Percentiles rank a stretch among this genome's conserved stretches.
These are phyloP conservation scores for Phytophthora pistaciae DNA, from an alignment of 352 stramenopile genomes.

Conservation along the genomic window DNA sequence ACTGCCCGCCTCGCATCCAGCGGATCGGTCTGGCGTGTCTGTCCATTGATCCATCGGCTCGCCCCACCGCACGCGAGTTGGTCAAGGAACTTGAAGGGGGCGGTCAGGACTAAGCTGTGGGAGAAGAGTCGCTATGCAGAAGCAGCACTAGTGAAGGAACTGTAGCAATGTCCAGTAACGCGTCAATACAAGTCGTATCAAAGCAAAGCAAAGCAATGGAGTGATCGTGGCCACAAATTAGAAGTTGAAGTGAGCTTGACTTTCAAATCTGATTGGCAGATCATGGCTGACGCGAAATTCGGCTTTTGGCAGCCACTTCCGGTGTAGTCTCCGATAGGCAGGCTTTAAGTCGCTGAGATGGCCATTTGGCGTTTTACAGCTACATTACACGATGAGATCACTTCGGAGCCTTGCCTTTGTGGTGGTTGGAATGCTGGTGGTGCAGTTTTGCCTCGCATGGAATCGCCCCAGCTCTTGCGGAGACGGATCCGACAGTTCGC, in stretches of 20 bases:
- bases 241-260: slow-evolving; percentile 28
- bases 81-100: slow-evolving; percentile 26
- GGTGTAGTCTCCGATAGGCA: slow-evolving; percentile 20
- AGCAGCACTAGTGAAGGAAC: background rate
- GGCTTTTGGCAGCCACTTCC: slow-evolving; percentile 23
- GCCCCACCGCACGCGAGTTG: slow-evolving; percentile 20
- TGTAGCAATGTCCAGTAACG: background rate
- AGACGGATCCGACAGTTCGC: slow-evolving; percentile 6
- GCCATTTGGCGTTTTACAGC: slow-evolving; percentile 21
- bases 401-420: background rate
- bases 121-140: background rate
- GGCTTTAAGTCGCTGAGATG: background rate
- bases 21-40: slow-evolving; percentile 25
- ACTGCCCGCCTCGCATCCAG: slow-evolving; percentile 50
- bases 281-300: slow-evolving; percentile 34
- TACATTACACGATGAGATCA: slow-evolving; percentile 14
- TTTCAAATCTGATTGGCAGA: slow-evolving; percentile 18
- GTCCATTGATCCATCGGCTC: slow-evolving; percentile 6
- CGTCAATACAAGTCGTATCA: background rate
- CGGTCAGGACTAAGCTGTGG: background rate
- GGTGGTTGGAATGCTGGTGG: background rate
- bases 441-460: slow-evolving; percentile 8
- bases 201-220: background rate
- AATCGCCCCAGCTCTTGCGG: slow-evolving; percentile 15
- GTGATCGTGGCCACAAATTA: slow-evolving; percentile 13